phyloP scores from a whole-genome alignment of 2,329 filamentous ascomycete genomes.

The Aspergillus melleus region DNA sequence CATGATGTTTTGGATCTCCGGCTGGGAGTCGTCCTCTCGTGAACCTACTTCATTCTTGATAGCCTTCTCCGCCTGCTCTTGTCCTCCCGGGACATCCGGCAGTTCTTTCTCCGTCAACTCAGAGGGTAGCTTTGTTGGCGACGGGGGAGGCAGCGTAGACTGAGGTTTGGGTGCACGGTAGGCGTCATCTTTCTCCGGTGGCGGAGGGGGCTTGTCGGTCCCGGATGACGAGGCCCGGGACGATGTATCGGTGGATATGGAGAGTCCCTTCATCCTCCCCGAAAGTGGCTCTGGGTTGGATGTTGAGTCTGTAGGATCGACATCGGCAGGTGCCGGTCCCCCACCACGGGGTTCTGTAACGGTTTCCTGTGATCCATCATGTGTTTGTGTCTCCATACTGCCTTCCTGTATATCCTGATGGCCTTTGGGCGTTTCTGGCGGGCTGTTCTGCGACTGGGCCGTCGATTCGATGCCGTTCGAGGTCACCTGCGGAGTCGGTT shows the following conservation, averaged over 20 bases:
- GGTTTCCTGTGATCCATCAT: constrained; percentile 1
- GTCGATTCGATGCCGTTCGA: constrained; percentile 19
- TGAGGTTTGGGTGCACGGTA: constrained; percentile 49
- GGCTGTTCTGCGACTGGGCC: constrained; percentile 20
- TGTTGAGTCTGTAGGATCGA: constrained; percentile 13
- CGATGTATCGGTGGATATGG: constrained; percentile 27
- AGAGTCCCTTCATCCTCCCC: constrained; percentile 32
- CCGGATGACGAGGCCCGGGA: constrained; percentile 16
- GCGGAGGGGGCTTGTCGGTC: constrained; percentile 44
- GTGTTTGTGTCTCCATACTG: constrained; percentile 17
- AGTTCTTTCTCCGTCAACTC: constrained; percentile 42
- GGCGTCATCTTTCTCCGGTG: constrained; percentile 52
- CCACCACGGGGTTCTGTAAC: constrained; percentile 5
- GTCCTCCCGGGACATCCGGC: constrained; percentile 34
- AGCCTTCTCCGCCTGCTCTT: constrained; percentile 46
- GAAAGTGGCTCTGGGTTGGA: constrained; percentile 24
- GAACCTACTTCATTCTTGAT: constrained; percentile 57
- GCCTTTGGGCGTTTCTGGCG: constrained; percentile 8
- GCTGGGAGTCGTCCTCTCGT: constrained; percentile 68
- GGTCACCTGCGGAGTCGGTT: constrained; percentile 24
- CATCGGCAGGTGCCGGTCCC: constrained; percentile 6
- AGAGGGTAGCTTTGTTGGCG: constrained; percentile 39
- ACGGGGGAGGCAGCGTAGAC: constrained; percentile 37
- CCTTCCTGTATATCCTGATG: constrained; percentile 10
- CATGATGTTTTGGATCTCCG: constrained; percentile 97